Base-by-base conservation (phyloP, 345 rosid genomes). In the Isatis tinctoria region DNA sequence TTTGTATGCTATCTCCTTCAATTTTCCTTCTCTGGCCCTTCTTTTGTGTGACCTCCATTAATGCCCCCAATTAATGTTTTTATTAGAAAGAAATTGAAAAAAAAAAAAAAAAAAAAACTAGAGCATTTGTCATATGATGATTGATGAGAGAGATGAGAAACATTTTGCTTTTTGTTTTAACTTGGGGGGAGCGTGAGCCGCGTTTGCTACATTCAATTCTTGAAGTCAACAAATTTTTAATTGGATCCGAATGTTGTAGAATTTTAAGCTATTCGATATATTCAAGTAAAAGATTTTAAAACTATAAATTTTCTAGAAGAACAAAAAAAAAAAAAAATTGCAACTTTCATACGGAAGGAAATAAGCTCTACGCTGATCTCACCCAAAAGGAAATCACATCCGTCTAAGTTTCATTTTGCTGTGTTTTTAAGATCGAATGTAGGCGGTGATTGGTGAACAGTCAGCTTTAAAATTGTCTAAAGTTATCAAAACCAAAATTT, bases 11-110 rank as follows among this genome's bases (percentile, higher is more conserved):
- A 40, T 70, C 80, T 28, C 70, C 65, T 69, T 76, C 32, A 76
- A 62, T 75, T 70, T 64, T 36, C 8, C 65, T 63, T 63, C 27
- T 56, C 27, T 52, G 14, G 8, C 67, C 76, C 66, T 65, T 71
- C 62, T 65, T 77, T 51, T 77, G 40, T 71, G 80, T 77, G 80
- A 77, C 56, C 73, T 40, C 35, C 77, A 48, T 77, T 72, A 77
- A 77, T 77, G 63, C 35, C 57, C 57, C 28, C 32, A 36, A 39
- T 72, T 65, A 65, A 63, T 77, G 27, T 48, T 54, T 35, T 60
- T 52, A 8, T 28, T 3, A 32, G 2, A n/a, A 4, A 26, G 10
- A 6, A n/a, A 32, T 32, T 28, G 14, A 35, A 24, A 24, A 22
- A 13, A 16, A 4, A 40, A 48, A 22, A 11, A 22, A 3, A 4